A percentile compares a stretch with the other conserved stretches of the same genome.
phyloP scores from a whole-genome alignment of 1,284 basidiomycete genomes.

The Heliocybe sulcata region DNA sequence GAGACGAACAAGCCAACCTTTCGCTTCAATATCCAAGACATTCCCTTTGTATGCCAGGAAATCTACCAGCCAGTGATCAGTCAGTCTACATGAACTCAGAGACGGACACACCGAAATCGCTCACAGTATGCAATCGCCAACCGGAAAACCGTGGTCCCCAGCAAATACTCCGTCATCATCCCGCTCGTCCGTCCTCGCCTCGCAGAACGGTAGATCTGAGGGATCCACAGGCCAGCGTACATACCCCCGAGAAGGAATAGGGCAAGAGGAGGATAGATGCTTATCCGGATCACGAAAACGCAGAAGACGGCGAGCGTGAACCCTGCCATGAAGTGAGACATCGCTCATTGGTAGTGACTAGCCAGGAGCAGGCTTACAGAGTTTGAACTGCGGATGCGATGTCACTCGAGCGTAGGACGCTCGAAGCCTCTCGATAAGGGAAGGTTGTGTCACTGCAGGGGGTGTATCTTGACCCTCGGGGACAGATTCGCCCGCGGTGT shows the following conservation, averaged over 20 bases:
- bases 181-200: slow-evolving; percentile 66
- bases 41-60: slow-evolving; percentile 80
- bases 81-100: background rate
- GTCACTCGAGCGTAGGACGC: slow-evolving; percentile 48
- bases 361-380: slow-evolving; percentile 41
- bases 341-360: background rate
- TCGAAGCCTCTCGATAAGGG: slow-evolving; percentile 12
- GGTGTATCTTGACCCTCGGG: background rate
- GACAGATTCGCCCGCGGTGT: slow-evolving; percentile 5
- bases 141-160: slow-evolving; percentile 71
- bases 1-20: too few species aligned
- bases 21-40: slow-evolving; percentile 71
- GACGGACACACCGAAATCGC: slow-evolving; percentile 20
- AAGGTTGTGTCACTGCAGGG: slow-evolving; percentile 9
- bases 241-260: slow-evolving; percentile 65
- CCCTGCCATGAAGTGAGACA: slow-evolving; percentile 35
- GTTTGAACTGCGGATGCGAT: slow-evolving; percentile 63
- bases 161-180: slow-evolving; percentile 61
- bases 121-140: slow-evolving; percentile 71
- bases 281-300: slow-evolving; percentile 64
- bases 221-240: slow-evolving; percentile 77
- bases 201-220: slow-evolving; percentile 77
- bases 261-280: slow-evolving; percentile 64
- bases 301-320: slow-evolving; percentile 59
- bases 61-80: slow-evolving; percentile 39